Evolutionary conservation across 148 eudicot species (phyloP).

Genomic region (Pharnaceum exiguum): DNA sequence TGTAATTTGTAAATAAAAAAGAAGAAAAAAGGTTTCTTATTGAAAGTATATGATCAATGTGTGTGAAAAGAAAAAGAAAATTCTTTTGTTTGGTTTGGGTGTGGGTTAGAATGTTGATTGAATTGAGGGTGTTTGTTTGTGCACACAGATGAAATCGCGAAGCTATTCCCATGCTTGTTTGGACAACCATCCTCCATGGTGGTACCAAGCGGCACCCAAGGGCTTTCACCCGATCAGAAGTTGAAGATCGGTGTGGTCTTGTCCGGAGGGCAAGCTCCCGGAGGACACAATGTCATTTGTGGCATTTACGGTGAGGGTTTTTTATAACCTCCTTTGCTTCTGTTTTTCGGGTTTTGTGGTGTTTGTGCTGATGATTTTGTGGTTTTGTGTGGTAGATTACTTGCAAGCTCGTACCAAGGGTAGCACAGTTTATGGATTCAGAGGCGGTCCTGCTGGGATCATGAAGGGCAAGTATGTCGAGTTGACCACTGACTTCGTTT

Average conservation of each 20-base stretch:
- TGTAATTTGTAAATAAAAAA: too few relatives aligned
- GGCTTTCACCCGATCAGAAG: conserved; percentile 34
- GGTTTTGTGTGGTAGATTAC: conserved; percentile 54
- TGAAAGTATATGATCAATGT: too few relatives aligned
- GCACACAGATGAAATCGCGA: conserved; percentile 96
- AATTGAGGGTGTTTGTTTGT: too few relatives aligned
- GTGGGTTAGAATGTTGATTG: conserved; percentile 10
- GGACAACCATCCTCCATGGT: conserved; percentile 83
- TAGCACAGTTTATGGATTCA: conserved; percentile 84
- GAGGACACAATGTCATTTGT: conserved; percentile 97
- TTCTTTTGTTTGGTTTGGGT: too few relatives aligned
- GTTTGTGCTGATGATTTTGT: background rate
- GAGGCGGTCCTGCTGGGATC: conserved; percentile 98
- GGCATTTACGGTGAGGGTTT: conserved; percentile 80
- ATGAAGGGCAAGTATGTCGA: conserved; percentile 88
- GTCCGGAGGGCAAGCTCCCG: conserved; percentile 99
- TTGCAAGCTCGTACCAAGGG: conserved; percentile 81
- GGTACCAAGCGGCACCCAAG: conserved; percentile 54
- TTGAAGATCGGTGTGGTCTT: conserved; percentile 90
- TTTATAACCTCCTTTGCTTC: background rate
- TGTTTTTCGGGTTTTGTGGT: background rate
- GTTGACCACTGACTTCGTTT: conserved; percentile 67
- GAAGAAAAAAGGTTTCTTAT: too few relatives aligned
- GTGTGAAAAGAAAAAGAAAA: background rate
- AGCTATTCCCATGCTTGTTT: conserved; percentile 73